Conservation (phyloP, 176 grass and related monocot genomes). For the Ensete ventricosum region DNA sequence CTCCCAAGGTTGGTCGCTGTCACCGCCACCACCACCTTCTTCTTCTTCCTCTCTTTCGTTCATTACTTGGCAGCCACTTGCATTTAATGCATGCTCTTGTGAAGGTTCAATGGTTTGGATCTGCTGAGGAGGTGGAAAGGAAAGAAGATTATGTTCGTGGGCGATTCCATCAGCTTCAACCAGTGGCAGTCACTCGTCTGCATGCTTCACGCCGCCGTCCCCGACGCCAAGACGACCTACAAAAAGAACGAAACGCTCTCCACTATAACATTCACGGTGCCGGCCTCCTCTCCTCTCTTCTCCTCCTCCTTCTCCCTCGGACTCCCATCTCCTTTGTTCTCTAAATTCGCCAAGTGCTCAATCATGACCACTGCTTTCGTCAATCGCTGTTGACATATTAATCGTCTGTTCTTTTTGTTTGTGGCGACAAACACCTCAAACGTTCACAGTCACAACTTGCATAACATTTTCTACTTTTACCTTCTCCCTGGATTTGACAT, state of each 20-base stretch:
- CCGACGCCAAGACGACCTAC: slow-evolving; percentile 47
- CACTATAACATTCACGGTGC: slow-evolving; percentile 75
- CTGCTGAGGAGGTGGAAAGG: slow-evolving; percentile 60
- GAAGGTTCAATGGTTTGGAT: slow-evolving; percentile 60
- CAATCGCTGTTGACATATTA: not conserved
- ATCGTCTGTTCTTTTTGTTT: not conserved
- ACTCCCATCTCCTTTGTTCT: not conserved
- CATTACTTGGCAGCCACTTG: too few relatives aligned
- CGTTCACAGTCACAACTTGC: not conserved
- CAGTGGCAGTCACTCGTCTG: slow-evolving; percentile 92
- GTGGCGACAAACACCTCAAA: not conserved
- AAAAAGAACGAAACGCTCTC: slow-evolving; percentile 38
- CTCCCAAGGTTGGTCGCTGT: slow-evolving; percentile 32
- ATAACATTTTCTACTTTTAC: slow-evolving; percentile 9
- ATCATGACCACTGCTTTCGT: not conserved
- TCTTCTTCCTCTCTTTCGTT: not conserved
- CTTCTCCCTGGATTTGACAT: not conserved
- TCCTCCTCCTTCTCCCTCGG: not conserved
- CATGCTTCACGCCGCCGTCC: slow-evolving; percentile 79
- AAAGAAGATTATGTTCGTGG: slow-evolving; percentile 99
- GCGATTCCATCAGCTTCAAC: slow-evolving; percentile 92
- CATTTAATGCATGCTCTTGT: not conserved
- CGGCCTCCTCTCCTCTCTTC: not conserved
- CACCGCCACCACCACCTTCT: not conserved
- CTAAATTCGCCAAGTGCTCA: not conserved